Percentiles rank a stretch among this genome's conserved stretches.
These are phyloP conservation scores for Rutidosis leptorrhynchoides DNA, from an alignment of 129 eudicot genomes.

Conservation along the genomic window DNA sequence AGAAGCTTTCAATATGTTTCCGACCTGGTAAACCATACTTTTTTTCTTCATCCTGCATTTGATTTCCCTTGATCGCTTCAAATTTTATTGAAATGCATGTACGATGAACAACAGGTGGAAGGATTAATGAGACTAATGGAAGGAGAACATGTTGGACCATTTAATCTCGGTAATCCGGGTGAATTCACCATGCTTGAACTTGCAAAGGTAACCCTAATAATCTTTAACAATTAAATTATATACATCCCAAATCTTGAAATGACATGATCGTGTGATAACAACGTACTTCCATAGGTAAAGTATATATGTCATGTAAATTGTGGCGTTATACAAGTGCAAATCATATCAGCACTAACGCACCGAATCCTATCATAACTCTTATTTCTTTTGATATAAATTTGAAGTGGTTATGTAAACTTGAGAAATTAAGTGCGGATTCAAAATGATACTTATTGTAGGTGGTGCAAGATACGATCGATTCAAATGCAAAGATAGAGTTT, in stretches of 20 bases:
- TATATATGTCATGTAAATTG: too few species aligned
- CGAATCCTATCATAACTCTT: too few species aligned
- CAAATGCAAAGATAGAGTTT: conserved; percentile 69
- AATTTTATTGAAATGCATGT: background rate
- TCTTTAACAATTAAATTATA: background rate
- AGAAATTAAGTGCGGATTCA: background rate
- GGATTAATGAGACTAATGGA: conserved; percentile 84
- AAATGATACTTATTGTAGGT: conserved; percentile 40
- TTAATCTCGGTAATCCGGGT: conserved; percentile 89
- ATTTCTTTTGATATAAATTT: too few species aligned
- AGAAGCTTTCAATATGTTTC: conserved; percentile 87
- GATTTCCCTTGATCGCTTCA: background rate
- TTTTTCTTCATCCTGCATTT: background rate
- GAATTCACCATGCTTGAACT: conserved; percentile 97
- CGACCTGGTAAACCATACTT: conserved; percentile 49
- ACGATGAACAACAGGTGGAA: conserved; percentile 51
- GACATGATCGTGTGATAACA: background rate
- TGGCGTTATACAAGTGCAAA: too few species aligned
- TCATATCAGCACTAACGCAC: too few species aligned
- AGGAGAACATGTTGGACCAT: conserved; percentile 85
- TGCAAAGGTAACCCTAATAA: conserved; percentile 52
- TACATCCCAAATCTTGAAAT: background rate
- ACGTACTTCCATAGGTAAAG: too few species aligned
- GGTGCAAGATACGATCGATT: conserved; percentile 76
- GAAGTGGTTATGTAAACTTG: background rate